phyloP scores from a whole-genome alignment of 108 stramenopile species.

The Asterionellopsis glacialis region DNA sequence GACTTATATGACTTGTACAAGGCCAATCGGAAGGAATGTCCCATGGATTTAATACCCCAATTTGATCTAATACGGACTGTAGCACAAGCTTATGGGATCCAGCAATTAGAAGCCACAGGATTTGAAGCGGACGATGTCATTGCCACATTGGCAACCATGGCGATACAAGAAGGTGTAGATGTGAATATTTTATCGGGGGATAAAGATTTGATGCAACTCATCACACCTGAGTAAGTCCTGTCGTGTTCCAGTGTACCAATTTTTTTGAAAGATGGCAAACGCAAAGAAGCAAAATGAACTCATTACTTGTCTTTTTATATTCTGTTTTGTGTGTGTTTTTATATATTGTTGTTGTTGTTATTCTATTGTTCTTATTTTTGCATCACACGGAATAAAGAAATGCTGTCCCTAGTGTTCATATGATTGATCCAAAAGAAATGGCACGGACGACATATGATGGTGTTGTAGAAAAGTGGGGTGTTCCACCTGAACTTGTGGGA shows the following conservation, averaged over 20 bases:
- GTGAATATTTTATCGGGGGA: slow-evolving; percentile 77
- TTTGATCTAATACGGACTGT: slow-evolving; percentile 69
- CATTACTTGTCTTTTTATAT: too few species aligned
- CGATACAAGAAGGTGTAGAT: slow-evolving; percentile 53
- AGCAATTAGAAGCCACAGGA: slow-evolving; percentile 62
- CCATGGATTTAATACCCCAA: slow-evolving; percentile 83
- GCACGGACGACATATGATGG: slow-evolving; percentile 46
- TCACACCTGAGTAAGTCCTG: slow-evolving; percentile 38
- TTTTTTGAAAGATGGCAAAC: background rate
- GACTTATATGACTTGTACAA: slow-evolving; percentile 81
- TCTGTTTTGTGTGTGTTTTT: too few species aligned
- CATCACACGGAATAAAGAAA: slow-evolving; percentile 4
- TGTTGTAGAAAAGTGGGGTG: slow-evolving; percentile 76
- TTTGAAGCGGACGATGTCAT: slow-evolving; percentile 93
- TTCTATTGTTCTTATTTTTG: background rate
- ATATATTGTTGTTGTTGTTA: background rate
- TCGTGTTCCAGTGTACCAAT: too few species aligned
- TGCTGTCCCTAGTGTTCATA: slow-evolving; percentile 40
- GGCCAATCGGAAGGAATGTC: slow-evolving; percentile 68
- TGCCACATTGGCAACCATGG: slow-evolving; percentile 67
- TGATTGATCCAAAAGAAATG: slow-evolving; percentile 85
- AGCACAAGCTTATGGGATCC: slow-evolving; percentile 76
- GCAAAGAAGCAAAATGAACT: background rate
- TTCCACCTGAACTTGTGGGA: slow-evolving; percentile 60
- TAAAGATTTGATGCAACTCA: slow-evolving; percentile 90